These are phyloP conservation scores for Colletotrichum navitas DNA, from an alignment of 2,329 filamentous ascomycete genomes.

Conservation along the genomic window DNA sequence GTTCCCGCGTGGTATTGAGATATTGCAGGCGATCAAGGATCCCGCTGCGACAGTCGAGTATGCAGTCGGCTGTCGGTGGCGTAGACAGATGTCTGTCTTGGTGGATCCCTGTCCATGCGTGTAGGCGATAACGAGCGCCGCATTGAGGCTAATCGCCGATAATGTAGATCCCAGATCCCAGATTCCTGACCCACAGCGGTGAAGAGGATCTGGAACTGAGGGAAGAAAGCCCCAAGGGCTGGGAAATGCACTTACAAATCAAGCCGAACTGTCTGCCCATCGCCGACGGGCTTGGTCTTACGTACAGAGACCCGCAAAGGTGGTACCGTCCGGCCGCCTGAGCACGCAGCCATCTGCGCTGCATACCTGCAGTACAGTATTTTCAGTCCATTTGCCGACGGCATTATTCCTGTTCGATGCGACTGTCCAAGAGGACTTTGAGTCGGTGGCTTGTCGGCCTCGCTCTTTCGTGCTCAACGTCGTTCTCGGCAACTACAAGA, in stretches of 20 bases:
- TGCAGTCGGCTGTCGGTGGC: constrained; percentile 11
- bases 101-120: background rate
- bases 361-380: background rate
- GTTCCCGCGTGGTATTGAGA: constrained; percentile 43
- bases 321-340: background rate
- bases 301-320: background rate
- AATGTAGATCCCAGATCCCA: background rate
- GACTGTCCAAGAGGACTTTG: background rate
- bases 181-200: background rate
- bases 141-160: constrained; percentile 30
- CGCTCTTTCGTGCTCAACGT: too few relatives aligned
- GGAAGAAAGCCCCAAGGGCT: background rate
- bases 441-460: background rate
- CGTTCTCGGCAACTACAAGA: background rate
- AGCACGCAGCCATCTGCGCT: background rate
- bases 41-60: too few relatives aligned
- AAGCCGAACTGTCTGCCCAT: background rate
- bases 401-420: background rate
- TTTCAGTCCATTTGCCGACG: background rate
- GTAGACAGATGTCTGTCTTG: constrained; percentile 2
- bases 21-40: constrained; percentile 36
- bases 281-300: background rate
- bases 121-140: constrained; percentile 28
- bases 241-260: background rate
- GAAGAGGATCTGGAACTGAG: background rate